A percentile compares a stretch with the other conserved stretches of the same genome.
Conservation (phyloP, 2,329 filamentous ascomycete genomes). For the Hypoxylon sp. region DNA sequence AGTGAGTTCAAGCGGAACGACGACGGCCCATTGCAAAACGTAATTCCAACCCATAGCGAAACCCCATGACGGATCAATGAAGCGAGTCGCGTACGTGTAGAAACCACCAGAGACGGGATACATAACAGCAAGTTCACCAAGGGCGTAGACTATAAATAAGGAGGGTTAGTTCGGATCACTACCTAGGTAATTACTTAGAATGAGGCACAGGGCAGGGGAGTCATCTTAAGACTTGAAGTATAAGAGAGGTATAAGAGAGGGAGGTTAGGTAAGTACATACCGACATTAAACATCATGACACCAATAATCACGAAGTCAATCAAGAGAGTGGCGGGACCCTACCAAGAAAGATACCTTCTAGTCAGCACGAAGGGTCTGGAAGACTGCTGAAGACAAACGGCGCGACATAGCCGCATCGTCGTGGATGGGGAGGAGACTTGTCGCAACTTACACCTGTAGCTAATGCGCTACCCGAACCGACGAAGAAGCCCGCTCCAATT, state of each 20-base stretch:
- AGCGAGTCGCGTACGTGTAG: conserved; percentile 65
- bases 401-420: not conserved
- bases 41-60: conserved; percentile 62
- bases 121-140: conserved; percentile 66
- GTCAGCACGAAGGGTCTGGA: conserved; percentile 20
- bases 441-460: conserved; percentile 59
- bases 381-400: not conserved
- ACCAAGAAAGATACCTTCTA: not conserved
- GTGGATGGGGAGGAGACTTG: not conserved
- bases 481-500: conserved; percentile 74
- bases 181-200: not conserved
- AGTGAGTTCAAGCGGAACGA: conserved; percentile 64
- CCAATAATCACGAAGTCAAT: conserved; percentile 70
- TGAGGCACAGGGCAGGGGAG: not conserved
- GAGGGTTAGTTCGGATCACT: conserved; percentile 24
- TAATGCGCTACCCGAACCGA: conserved; percentile 69
- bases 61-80: conserved; percentile 66
- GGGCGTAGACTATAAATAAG: conserved; percentile 64
- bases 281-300: conserved; percentile 72
- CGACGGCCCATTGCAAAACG: conserved; percentile 64
- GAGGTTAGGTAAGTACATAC: conserved; percentile 46
- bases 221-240: not conserved
- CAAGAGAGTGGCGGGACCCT: conserved; percentile 61
- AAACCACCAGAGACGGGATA: conserved; percentile 67
- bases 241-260: no score